A percentile compares a stretch with the other conserved stretches of the same genome.
These are phyloP conservation scores for Carex scoparia DNA, from an alignment of 176 grass and related monocot genomes.

Conservation along the genomic window DNA sequence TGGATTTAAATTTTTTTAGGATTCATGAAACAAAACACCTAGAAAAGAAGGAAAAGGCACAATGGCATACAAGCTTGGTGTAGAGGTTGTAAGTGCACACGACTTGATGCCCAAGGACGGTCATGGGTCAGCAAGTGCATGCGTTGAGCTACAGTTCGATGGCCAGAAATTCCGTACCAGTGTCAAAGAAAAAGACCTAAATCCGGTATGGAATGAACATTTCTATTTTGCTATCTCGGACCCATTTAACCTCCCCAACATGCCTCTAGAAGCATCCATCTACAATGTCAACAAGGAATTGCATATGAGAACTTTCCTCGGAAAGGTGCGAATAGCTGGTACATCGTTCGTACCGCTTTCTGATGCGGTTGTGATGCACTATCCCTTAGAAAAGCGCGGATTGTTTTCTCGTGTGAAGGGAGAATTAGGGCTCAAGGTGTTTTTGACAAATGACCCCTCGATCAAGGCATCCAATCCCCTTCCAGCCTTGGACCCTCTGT, in stretches of 20 bases:
- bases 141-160: slow-evolving; percentile 78
- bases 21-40: background rate
- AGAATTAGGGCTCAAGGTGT: slow-evolving; percentile 81
- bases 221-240: slow-evolving; percentile 89
- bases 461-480: slow-evolving; percentile 84
- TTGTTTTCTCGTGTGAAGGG: slow-evolving; percentile 93
- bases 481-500: slow-evolving; percentile 57
- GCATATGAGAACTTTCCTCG: slow-evolving; percentile 62
- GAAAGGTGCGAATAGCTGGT: slow-evolving; percentile 83
- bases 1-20: slow-evolving; percentile 13
- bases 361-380: slow-evolving; percentile 77
- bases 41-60: background rate
- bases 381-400: slow-evolving; percentile 87
- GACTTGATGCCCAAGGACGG: slow-evolving; percentile 97
- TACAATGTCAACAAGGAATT: slow-evolving; percentile 61
- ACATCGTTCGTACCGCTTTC: slow-evolving; percentile 80
- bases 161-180: slow-evolving; percentile 82
- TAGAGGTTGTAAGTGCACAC: slow-evolving; percentile 77
- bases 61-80: slow-evolving; percentile 76
- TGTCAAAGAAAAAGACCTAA: slow-evolving; percentile 80
- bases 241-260: slow-evolving; percentile 61
- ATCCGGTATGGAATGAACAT: slow-evolving; percentile 72
- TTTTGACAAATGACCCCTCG: slow-evolving; percentile 74
- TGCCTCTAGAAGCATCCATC: slow-evolving; percentile 83
- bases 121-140: slow-evolving; percentile 76